Percentiles rank a stretch among this genome's conserved stretches.
phyloP scores from a whole-genome alignment of 1,139 yeast species.

The Suhomyces bribrorum region DNA sequence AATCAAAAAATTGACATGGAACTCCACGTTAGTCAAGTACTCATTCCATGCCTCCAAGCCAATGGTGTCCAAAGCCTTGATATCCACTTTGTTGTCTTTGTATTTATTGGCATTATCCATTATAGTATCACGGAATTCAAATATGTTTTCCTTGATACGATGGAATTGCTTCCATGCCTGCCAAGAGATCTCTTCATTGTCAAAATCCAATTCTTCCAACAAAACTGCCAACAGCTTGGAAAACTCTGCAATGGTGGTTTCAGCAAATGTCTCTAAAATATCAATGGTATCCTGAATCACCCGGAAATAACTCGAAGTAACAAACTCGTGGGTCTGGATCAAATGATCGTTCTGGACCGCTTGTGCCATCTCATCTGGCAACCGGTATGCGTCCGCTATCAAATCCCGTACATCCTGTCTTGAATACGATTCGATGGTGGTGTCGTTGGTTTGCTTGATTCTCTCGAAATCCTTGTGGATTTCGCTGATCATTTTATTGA shows the following conservation, averaged over 20 bases:
- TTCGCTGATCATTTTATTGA: constrained; percentile 47
- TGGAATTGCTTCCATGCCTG: constrained; percentile 69
- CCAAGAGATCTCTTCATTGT: constrained; percentile 50
- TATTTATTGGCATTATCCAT: constrained; percentile 46
- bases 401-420: constrained; percentile 61
- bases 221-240: constrained; percentile 35
- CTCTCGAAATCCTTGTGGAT: constrained; percentile 52
- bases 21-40: constrained; percentile 57
- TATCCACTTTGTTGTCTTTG: constrained; percentile 22
- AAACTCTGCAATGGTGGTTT: constrained; percentile 59
- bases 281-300: constrained; percentile 60
- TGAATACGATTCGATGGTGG: constrained; percentile 35
- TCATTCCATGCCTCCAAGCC: constrained; percentile 53
- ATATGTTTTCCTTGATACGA: constrained; percentile 54
- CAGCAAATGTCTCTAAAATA: constrained; percentile 71
- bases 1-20: constrained; percentile 58
- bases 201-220: constrained; percentile 31
- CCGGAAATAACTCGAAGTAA: constrained; percentile 41
- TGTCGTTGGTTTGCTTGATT: constrained; percentile 42
- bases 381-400: constrained; percentile 41
- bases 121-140: constrained; percentile 58
- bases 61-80: constrained; percentile 14
- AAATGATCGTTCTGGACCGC: constrained; percentile 34
- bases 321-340: constrained; percentile 33
- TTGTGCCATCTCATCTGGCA: constrained; percentile 34